Evolutionary conservation across 768 basidiomycete genomes (phyloP).

Genomic region (Suillus clintonianus): DNA sequence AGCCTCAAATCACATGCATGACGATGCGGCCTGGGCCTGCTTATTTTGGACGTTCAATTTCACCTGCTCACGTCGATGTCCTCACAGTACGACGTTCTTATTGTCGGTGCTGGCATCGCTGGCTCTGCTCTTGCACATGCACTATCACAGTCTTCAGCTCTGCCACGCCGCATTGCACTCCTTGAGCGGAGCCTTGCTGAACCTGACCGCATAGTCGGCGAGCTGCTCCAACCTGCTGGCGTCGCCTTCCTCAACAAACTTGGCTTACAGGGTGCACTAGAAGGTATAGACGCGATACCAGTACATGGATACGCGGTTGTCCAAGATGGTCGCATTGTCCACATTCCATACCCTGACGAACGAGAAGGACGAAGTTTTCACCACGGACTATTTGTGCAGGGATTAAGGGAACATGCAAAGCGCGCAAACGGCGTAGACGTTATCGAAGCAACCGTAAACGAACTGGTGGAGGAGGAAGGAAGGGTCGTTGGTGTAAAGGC

Average conservation of each 20-base stretch:
- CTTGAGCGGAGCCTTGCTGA: slow-evolving; percentile 90
- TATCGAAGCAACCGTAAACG: slow-evolving; percentile 82
- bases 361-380: slow-evolving; percentile 87
- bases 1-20: background rate
- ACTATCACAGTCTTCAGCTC: slow-evolving; percentile 57
- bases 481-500: slow-evolving; percentile 70
- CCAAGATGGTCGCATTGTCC: slow-evolving; percentile 61
- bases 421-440: slow-evolving; percentile 69
- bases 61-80: background rate
- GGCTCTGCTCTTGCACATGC: slow-evolving; percentile 87
- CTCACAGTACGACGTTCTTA: slow-evolving; percentile 68
- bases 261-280: slow-evolving; percentile 74
- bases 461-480: slow-evolving; percentile 62
- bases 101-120: slow-evolving; percentile 92
- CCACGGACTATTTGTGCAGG: slow-evolving; percentile 88
- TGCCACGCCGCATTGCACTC: slow-evolving; percentile 65
- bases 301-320: slow-evolving; percentile 87
- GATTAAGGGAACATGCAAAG: slow-evolving; percentile 66
- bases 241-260: slow-evolving; percentile 72
- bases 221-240: slow-evolving; percentile 93
- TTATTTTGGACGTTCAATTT: background rate
- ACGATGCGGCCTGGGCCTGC: too few relatives aligned
- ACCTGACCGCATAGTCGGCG: slow-evolving; percentile 97
- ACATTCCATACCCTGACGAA: slow-evolving; percentile 82
- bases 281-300: slow-evolving; percentile 86